Base-by-base conservation (phyloP, 2,329 filamentous ascomycete species). In the Stagonosporopsis rhizophila region DNA sequence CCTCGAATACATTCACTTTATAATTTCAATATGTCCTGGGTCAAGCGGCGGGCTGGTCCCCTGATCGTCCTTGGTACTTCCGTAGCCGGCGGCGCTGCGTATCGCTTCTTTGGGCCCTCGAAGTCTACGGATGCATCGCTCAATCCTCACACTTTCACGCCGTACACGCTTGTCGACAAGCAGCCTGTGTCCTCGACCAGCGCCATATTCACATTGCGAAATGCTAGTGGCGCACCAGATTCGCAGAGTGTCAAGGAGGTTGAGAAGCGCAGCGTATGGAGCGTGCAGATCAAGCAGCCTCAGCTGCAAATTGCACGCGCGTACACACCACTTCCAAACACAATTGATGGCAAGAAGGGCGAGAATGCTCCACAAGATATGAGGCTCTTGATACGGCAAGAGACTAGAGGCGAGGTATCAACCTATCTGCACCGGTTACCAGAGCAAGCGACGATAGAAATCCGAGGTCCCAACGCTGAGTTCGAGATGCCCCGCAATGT, bases 201-300 rank as follows among this genome's bases (percentile, higher is more conserved):
- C 53, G 86, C 89, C 66, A 82, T 94, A 63, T 83, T 94, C 63
- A 89, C 87, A 8, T 75, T 93, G 23, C 77, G 23, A 81, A 86
- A 12, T 70, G 54, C 55, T 11, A 56, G 69, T 23, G 65, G 64
- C n/a, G 57, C 49, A 2, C 53, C 66, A 2, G 70, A 75, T n/a
- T 60, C 66, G 3, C 66, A 74, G 11, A 69, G 65, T 44, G 62
- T 75, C 6, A 67, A 64, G 32, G 69, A 77, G 28, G 67, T 65
- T 15, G 88, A 86, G 85, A 75, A 77, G 39, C 81, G 85, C 52
- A 89, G 90, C 4, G 82, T 96, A 38, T 96, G 92, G 89, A 92
- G 89, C 60, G 89, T 98, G 30, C 90, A 97, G 79, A 87, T 96
- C 71, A 96, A 96, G 78, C 95, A 98, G 78, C 95, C 95, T 2